These are phyloP conservation scores for Gloeopeniophorella convolvens DNA, from an alignment of 768 basidiomycete genomes.

Conservation along the genomic window DNA sequence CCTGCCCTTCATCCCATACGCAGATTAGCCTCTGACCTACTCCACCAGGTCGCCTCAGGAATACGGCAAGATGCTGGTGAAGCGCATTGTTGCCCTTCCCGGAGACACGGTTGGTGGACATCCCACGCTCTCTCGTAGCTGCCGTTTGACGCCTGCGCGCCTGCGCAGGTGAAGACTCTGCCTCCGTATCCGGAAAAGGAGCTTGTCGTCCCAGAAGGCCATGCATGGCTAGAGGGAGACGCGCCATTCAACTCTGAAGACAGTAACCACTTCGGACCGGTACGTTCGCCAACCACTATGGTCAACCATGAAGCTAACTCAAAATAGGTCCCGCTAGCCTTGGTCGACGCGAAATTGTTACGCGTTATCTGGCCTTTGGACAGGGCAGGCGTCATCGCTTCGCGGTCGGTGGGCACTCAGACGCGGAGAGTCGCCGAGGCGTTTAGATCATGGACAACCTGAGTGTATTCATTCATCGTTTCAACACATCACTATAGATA, in stretches of 20 bases:
- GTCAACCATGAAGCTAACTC: too few species aligned
- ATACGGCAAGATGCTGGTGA: conserved; percentile 13
- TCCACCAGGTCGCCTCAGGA: conserved; percentile 15
- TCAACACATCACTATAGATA: too few species aligned
- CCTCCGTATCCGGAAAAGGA: conserved; percentile 19
- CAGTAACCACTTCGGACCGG: conserved; percentile 21
- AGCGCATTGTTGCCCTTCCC: conserved; percentile 18
- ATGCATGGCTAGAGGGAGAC: conserved; percentile 21
- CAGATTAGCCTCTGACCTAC: not conserved
- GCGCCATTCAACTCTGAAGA: conserved; percentile 21
- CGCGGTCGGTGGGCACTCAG: not conserved
- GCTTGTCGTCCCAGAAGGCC: conserved; percentile 10
- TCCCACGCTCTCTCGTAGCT: not conserved
- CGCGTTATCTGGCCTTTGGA: conserved; percentile 12
- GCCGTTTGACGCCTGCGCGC: not conserved
- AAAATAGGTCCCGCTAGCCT: conserved; percentile 14
- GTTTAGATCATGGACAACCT: not conserved
- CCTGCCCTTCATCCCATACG: not conserved
- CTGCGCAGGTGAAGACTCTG: conserved; percentile 18
- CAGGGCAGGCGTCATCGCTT: not conserved
- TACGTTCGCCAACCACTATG: conserved; percentile 2
- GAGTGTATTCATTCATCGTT: not conserved
- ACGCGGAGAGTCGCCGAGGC: conserved; percentile 3
- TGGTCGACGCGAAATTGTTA: conserved; percentile 10
- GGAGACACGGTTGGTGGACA: conserved; percentile 15